Percentiles rank a stretch among this genome's conserved stretches.
phyloP scores from a whole-genome alignment of 768 basidiomycete species.

The Dendrothele bispora region DNA sequence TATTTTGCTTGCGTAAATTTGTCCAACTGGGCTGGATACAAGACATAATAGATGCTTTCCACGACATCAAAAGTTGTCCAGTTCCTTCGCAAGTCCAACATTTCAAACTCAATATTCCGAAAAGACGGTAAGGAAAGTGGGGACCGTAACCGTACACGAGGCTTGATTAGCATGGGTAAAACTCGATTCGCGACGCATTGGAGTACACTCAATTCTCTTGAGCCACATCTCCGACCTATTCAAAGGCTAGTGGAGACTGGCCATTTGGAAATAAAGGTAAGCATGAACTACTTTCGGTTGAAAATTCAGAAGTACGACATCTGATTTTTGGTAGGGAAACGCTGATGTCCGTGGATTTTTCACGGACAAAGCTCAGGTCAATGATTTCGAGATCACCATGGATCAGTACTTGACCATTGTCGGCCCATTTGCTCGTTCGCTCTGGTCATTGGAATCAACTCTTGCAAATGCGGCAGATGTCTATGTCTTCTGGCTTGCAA shows the following conservation, averaged over 20 bases:
- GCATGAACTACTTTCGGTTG: too few species aligned
- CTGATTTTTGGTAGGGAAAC: too few species aligned
- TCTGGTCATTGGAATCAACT: conserved; percentile 28
- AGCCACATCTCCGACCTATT: conserved; percentile 8
- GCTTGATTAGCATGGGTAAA: neutral
- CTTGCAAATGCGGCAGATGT: conserved; percentile 18
- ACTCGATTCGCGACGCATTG: conserved; percentile 12
- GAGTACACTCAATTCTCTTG: conserved; percentile 3
- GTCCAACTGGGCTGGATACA: too few species aligned
- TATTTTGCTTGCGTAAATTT: neutral
- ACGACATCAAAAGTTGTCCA: conserved; percentile 2
- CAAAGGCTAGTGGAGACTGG: conserved; percentile 9
- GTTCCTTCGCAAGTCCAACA: conserved; percentile 15
- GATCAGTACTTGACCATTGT: conserved; percentile 18
- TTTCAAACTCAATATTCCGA: conserved; percentile 8
- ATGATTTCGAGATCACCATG: conserved; percentile 11
- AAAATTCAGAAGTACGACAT: too few species aligned
- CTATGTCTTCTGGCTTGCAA: conserved; percentile 24
- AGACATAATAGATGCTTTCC: conserved; percentile 4
- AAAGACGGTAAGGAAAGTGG: neutral
- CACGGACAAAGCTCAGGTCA: neutral
- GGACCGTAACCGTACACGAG: too few species aligned
- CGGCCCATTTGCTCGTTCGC: conserved; percentile 16
- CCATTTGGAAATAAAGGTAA: neutral
- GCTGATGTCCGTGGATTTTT: neutral